These are phyloP conservation scores for Cyclotella sp. DNA, from an alignment of 108 stramenopile genomes.

Conservation along the genomic window DNA sequence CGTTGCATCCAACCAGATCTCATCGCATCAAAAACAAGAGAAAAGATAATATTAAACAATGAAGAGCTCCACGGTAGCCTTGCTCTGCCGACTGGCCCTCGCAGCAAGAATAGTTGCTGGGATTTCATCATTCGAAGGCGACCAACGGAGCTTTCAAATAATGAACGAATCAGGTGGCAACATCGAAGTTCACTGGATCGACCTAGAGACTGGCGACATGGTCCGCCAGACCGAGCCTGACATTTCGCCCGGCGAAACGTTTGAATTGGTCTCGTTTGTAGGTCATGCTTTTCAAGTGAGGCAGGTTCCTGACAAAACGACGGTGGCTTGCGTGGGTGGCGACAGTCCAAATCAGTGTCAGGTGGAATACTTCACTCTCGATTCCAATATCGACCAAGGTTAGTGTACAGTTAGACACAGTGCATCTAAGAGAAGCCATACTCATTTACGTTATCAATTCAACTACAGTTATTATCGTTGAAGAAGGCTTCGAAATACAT, in stretches of 20 bases:
- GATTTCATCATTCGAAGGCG: too few relatives aligned
- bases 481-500: conserved; percentile 43
- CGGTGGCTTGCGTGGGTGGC: conserved; percentile 44
- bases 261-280: conserved; percentile 61
- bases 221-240: conserved; percentile 56
- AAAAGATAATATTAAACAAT: too few relatives aligned
- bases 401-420: conserved; percentile 18
- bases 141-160: conserved; percentile 41
- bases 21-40: too few relatives aligned
- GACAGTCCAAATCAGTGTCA: conserved; percentile 55
- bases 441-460: not conserved
- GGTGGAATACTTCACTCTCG: conserved; percentile 60
- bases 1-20: too few relatives aligned
- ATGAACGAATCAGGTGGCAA: conserved; percentile 54
- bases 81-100: too few relatives aligned
- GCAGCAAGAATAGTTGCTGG: too few relatives aligned
- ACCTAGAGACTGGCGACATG: conserved; percentile 35
- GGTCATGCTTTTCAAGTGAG: conserved; percentile 76
- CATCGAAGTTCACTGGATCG: conserved; percentile 68
- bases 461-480: conserved; percentile 40
- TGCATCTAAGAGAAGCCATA: not conserved
- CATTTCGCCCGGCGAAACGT: conserved; percentile 55
- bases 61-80: too few relatives aligned
- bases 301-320: conserved; percentile 57
- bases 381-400: conserved; percentile 62